These are phyloP conservation scores for Physcomitrium patens DNA, from an alignment of 225 moss, liverwort and hornwort genomes.

Conservation along the genomic window DNA sequence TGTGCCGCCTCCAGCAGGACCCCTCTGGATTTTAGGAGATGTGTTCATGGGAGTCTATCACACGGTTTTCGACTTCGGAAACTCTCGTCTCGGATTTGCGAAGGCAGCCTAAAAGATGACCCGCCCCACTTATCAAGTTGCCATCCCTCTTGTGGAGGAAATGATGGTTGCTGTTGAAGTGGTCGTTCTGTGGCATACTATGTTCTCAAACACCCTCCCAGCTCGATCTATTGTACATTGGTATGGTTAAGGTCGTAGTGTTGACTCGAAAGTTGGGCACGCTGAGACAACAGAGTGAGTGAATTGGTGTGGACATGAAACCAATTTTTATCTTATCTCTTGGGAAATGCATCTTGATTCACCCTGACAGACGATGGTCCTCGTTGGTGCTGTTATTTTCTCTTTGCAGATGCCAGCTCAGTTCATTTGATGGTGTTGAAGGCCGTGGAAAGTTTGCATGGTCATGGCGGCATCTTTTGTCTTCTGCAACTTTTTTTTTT, in stretches of 20 bases:
- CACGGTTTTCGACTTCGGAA: slow-evolving; percentile 87
- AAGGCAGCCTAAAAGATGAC: slow-evolving; percentile 51
- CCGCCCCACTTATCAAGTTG: slow-evolving; percentile 3
- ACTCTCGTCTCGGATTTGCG: slow-evolving; percentile 79
- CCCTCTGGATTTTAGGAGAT: slow-evolving; percentile 96
- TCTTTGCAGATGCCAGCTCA: no score
- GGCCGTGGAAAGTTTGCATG: no score
- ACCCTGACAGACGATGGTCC: no score
- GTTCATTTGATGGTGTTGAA: no score
- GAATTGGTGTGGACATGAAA: slow-evolving; percentile 8
- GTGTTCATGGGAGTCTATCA: slow-evolving; percentile 97
- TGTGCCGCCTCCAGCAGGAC: slow-evolving; percentile 83
- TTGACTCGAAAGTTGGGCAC: slow-evolving; percentile 20
- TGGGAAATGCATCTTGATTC: no score
- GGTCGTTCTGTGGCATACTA: slow-evolving; percentile 11
- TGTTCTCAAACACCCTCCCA: not conserved
- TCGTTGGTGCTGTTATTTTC: no score
- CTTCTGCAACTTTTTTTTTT: no score
- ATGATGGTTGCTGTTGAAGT: slow-evolving; percentile 9
- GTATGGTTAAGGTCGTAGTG: slow-evolving; percentile 23
- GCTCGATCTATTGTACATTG: slow-evolving; percentile 37
- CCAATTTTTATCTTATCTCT: no score
- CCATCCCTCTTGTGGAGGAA: not conserved
- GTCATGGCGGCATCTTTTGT: no score
- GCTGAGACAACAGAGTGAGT: slow-evolving; percentile 12